A percentile compares a stretch with the other conserved stretches of the same genome.
Conservation (phyloP, 106 monocot species). For the Allium fistulosum region DNA sequence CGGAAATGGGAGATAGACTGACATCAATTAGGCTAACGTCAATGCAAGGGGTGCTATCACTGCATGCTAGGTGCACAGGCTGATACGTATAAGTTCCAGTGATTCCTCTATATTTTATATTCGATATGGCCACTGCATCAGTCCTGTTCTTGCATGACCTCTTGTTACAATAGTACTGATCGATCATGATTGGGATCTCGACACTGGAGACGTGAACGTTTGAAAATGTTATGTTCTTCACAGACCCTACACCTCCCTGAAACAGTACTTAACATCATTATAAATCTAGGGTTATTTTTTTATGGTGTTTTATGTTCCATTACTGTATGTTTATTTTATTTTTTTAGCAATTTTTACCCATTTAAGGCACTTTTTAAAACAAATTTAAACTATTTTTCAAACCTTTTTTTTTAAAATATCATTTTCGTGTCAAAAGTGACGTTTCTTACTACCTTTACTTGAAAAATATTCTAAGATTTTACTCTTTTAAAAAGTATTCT, state of each 20-base stretch:
- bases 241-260: conserved; percentile 50
- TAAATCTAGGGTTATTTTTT: no score
- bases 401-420: no score
- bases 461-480: no score
- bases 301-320: no score
- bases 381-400: no score
- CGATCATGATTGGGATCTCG: conserved; percentile 38
- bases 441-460: no score
- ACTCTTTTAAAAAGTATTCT: no score
- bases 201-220: conserved; percentile 37
- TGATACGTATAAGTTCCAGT: conserved; percentile 29
- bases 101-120: conserved; percentile 21
- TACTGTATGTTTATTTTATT: no score
- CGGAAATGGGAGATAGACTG: conserved; percentile 18
- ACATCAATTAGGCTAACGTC: conserved; percentile 27
- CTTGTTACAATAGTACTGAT: conserved; percentile 55
- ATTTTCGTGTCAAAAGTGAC: no score
- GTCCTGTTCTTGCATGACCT: conserved; percentile 39
- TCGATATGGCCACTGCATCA: conserved; percentile 29
- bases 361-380: no score
- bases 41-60: conserved; percentile 40
- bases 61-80: conserved; percentile 47
- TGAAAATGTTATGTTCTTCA: conserved; percentile 45
- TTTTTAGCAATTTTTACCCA: no score
- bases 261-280: neutral